These are phyloP conservation scores for Phytophthora citrophthora DNA, from an alignment of 352 stramenopile species.

Conservation along the genomic window DNA sequence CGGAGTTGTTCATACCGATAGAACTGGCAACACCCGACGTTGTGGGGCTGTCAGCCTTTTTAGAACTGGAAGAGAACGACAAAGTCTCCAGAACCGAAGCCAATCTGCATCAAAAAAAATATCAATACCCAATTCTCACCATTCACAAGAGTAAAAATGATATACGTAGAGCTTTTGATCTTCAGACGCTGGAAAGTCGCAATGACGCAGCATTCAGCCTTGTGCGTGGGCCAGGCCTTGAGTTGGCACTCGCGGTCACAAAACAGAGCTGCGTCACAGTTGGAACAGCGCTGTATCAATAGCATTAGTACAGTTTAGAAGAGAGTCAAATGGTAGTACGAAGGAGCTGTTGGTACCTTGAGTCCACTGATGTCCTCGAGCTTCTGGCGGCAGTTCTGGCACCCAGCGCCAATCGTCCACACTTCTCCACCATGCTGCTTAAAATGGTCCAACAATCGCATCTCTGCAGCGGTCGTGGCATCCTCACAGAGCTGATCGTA, in stretches of 20 bases:
- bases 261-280: conserved; percentile 69
- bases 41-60: conserved; percentile 45
- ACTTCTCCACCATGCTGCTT: conserved; percentile 77
- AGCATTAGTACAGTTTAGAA: background rate
- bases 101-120: conserved; percentile 36
- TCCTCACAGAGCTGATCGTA: conserved; percentile 77
- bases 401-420: conserved; percentile 68
- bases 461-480: conserved; percentile 65
- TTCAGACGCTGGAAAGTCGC: conserved; percentile 49
- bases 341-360: conserved; percentile 36
- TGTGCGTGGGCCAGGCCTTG: conserved; percentile 62
- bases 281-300: conserved; percentile 53
- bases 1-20: conserved; percentile 46
- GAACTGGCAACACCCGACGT: conserved; percentile 60
- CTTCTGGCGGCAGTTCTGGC: conserved; percentile 60
- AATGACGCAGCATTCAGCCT: conserved; percentile 67
- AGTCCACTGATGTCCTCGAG: conserved; percentile 49
- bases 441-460: conserved; percentile 76
- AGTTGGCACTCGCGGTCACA: conserved; percentile 70
- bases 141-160: background rate
- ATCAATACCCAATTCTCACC: background rate
- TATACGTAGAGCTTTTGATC: conserved; percentile 21
- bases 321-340: too few species aligned
- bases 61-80: conserved; percentile 39
- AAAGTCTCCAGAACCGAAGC: conserved; percentile 44